Evolutionary conservation across 2,329 filamentous ascomycete genomes (phyloP).

Genomic region (Orbilia oligospora): DNA sequence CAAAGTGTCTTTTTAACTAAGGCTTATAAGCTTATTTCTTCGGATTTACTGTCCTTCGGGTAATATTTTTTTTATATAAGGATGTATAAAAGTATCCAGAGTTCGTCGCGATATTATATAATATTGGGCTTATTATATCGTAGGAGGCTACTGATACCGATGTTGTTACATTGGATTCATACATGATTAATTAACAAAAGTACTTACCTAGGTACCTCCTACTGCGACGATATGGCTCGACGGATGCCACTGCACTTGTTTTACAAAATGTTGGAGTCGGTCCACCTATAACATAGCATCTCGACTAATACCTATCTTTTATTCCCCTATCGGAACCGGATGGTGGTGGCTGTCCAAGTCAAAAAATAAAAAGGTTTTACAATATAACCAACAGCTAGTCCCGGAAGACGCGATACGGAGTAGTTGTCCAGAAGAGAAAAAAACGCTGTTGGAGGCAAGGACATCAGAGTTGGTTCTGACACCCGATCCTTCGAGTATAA

Average conservation of each 20-base stretch:
- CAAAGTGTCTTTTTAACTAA: not conserved
- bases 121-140: slow-evolving; percentile 11
- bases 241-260: slow-evolving; percentile 16
- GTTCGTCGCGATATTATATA: slow-evolving; percentile 15
- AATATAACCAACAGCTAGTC: slow-evolving; percentile 4
- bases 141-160: slow-evolving; percentile 20
- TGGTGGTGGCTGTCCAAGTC: slow-evolving; percentile 19
- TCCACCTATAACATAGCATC: slow-evolving; percentile 12
- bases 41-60: slow-evolving; percentile 12
- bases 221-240: slow-evolving; percentile 19
- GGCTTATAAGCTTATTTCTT: slow-evolving; percentile 5
- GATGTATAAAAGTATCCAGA: slow-evolving; percentile 1
- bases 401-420: slow-evolving; percentile 43
- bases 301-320: slow-evolving; percentile 4
- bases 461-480: not conserved
- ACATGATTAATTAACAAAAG: too few species aligned
- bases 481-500: not conserved
- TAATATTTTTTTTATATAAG: slow-evolving; percentile 1
- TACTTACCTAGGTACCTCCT: too few species aligned
- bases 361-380: slow-evolving; percentile 9
- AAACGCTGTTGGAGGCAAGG: slow-evolving; percentile 17
- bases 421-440: not conserved
- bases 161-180: slow-evolving; percentile 2
- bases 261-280: slow-evolving; percentile 18
- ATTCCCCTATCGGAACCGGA: slow-evolving; percentile 45